These are phyloP conservation scores for Diutina catenulata DNA, from an alignment of 1,139 yeast genomes.

Conservation along the genomic window DNA sequence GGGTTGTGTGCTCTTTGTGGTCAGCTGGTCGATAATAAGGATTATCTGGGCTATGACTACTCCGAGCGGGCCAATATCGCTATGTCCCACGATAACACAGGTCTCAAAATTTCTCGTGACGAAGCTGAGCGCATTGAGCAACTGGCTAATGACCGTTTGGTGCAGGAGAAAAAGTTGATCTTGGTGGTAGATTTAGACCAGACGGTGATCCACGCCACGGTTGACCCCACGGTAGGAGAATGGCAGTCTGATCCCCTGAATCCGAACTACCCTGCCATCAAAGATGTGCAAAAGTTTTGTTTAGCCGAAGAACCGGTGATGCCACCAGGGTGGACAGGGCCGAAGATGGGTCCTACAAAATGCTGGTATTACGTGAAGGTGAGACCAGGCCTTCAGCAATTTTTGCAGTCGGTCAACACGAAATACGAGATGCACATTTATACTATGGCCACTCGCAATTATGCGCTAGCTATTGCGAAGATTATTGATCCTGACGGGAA, in stretches of 20 bases:
- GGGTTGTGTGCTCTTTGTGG: constrained; percentile 96
- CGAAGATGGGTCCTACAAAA: constrained; percentile 40
- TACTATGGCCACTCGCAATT: constrained; percentile 97
- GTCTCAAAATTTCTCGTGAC: constrained; percentile 67
- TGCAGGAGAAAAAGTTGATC: constrained; percentile 57
- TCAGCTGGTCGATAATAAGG: constrained; percentile 66
- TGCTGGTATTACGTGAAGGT: constrained; percentile 90
- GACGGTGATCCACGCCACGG: constrained; percentile 95
- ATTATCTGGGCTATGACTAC: constrained; percentile 63
- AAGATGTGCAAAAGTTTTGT: constrained; percentile 68
- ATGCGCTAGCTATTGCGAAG: constrained; percentile 82
- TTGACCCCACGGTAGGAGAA: constrained; percentile 93
- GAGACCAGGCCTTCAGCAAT: constrained; percentile 75
- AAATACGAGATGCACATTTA: constrained; percentile 86
- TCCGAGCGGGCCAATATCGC: constrained; percentile 74
- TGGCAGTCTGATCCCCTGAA: constrained; percentile 84
- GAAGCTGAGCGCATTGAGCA: constrained; percentile 85
- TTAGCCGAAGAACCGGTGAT: constrained; percentile 63
- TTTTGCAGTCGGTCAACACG: constrained; percentile 50
- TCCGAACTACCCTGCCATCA: constrained; percentile 76
- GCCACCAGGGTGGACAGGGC: constrained; percentile 49
- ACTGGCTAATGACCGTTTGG: constrained; percentile 47
- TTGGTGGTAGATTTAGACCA: constrained; percentile 95
- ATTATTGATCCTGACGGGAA: constrained; percentile 84
- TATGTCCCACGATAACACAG: constrained; percentile 87